Conservation (phyloP, 2,329 filamentous ascomycete species). For the Chaetomiaceae sp. region DNA sequence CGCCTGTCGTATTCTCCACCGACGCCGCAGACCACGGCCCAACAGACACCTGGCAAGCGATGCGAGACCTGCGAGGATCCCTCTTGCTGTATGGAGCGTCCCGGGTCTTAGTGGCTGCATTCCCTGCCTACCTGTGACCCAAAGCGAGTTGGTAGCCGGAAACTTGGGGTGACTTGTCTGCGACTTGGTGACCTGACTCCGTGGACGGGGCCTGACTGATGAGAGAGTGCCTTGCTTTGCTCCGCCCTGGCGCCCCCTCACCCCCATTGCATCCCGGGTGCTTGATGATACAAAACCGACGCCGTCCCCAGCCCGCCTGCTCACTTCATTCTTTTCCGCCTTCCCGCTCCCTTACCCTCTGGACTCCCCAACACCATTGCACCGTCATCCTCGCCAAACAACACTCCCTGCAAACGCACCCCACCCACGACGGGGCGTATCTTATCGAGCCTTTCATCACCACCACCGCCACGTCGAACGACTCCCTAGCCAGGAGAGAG, state of each 20-base stretch:
- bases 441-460: slow-evolving; percentile 13
- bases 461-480: slow-evolving; percentile 1
- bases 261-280: slow-evolving; percentile 15
- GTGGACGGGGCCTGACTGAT: slow-evolving; percentile 12
- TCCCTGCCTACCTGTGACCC: slow-evolving; percentile 19
- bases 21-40: slow-evolving; percentile 13
- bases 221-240: slow-evolving; percentile 19
- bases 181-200: too few species aligned
- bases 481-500: neutral
- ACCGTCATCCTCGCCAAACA: slow-evolving; percentile 9
- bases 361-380: slow-evolving; percentile 2
- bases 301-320: slow-evolving; percentile 21
- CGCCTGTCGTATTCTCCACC: slow-evolving; percentile 14
- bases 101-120: slow-evolving; percentile 18
- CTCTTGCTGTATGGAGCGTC: slow-evolving; percentile 17
- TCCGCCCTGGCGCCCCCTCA: slow-evolving; percentile 20
- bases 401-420: slow-evolving; percentile 1
- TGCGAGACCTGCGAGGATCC: slow-evolving; percentile 21
- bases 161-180: slow-evolving; percentile 21
- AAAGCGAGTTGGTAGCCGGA: slow-evolving; percentile 14
- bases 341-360: slow-evolving; percentile 6
- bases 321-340: slow-evolving; percentile 9
- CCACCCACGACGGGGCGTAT: slow-evolving; percentile 7
- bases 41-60: slow-evolving; percentile 16
- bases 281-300: slow-evolving; percentile 28